Base-by-base conservation (phyloP, 331 rosid genomes). In the Prunus yedoensis region DNA sequence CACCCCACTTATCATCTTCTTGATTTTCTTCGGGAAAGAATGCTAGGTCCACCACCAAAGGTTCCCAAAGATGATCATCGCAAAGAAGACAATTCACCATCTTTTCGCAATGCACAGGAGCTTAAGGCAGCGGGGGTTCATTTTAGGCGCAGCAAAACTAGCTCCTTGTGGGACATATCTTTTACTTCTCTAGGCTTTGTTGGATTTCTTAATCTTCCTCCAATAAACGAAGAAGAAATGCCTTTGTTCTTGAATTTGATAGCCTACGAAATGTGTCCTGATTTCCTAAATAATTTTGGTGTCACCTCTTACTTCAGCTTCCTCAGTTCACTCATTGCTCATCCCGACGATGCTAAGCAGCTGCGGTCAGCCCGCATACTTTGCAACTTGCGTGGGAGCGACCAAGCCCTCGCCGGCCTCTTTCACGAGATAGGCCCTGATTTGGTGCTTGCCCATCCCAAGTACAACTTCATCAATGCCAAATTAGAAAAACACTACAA, bases 81-180 rank as follows among this genome's bases (percentile, higher is more conserved):
- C 35, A 30, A 30, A 30, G 35, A 14, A 11, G 51, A 11, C 51
- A 10, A 5, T 11, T 47, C 45, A 30, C 35, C 15, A 18, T 51
- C 66, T 4, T 75, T 71, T 62, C 61, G 73, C 23, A 75, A 70
- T 38, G 50, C 63, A 32, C 77, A 74, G 8, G 84, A 75, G 60
- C 77, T 75, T 11, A 62, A 28, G 28, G 63, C 72, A 16, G 51
- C 80, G 0, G 74, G 80, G 10, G 75, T 80, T 7, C 21, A 45
- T 28, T 17, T 75, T 17, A 6, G 17, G 54, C 12, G 4, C 1
- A 70, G 72, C 63, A 1, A 50, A 23, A 0, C 35, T 2, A 0
- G 25, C 1, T 12, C 3, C 28, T 41, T 80, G 11, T 2, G 49
- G 0, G 74, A 30, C 38, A 65, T 81, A 71, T 3, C 38, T 2